These are phyloP conservation scores for Xylariaceae sp. DNA, from an alignment of 2,329 filamentous ascomycete species.

Conservation along the genomic window DNA sequence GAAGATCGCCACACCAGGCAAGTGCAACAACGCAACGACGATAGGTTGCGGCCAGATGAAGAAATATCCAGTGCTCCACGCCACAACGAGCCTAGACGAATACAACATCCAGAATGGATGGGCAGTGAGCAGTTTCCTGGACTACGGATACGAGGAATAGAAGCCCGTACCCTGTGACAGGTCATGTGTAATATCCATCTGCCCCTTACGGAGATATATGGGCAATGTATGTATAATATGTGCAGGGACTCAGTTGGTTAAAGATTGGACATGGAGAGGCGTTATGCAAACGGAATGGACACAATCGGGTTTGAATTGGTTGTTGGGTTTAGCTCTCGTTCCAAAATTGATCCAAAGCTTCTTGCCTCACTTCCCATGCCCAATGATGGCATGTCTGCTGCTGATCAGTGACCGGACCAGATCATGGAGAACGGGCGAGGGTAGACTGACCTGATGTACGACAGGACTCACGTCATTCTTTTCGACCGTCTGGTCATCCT, in stretches of 20 bases:
- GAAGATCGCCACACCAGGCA: constrained; percentile 9
- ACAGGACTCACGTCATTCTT: constrained; percentile 44
- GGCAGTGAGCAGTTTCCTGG: constrained; percentile 33
- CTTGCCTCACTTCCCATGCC: constrained; percentile 47
- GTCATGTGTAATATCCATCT: too few species aligned
- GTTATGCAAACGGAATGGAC: too few species aligned
- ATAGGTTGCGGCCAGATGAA: constrained; percentile 23
- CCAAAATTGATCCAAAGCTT: constrained; percentile 45
- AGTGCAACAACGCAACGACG: constrained; percentile 22
- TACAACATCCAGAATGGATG: constrained; percentile 34
- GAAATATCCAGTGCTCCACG: constrained; percentile 30
- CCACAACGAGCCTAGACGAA: constrained; percentile 31
- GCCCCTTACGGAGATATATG: too few species aligned
- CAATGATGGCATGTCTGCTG: constrained; percentile 49
- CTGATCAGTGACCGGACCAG: too few species aligned
- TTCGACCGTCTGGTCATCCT: constrained; percentile 39
- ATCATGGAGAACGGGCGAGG: too few species aligned
- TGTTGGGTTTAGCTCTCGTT: constrained; percentile 12
- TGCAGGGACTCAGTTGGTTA: too few species aligned
- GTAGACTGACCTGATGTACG: constrained; percentile 36
- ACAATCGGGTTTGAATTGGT: too few species aligned
- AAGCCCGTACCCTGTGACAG: not conserved
- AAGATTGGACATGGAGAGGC: too few species aligned
- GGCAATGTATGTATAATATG: too few species aligned
- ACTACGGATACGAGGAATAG: constrained; percentile 18